Evolutionary conservation across 805 yeast genomes (phyloP).

Genomic region (Peterozyma xylosa): DNA sequence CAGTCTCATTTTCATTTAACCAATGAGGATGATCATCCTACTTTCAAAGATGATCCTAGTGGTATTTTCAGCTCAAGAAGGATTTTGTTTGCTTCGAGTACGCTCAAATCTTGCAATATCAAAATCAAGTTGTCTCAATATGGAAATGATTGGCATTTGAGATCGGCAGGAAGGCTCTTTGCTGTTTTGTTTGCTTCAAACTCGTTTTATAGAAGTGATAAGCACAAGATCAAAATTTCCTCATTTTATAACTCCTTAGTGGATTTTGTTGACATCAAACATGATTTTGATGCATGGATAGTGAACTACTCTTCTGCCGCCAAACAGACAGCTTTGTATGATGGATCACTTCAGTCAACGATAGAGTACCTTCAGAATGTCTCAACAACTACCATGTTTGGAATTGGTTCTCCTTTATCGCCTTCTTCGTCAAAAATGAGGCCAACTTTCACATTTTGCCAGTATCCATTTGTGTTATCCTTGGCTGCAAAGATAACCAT

Average conservation of each 20-base stretch:
- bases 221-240: slow-evolving; percentile 27
- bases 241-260: slow-evolving; percentile 72
- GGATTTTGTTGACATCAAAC: slow-evolving; percentile 67
- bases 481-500: slow-evolving; percentile 77
- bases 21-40: background rate
- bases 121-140: slow-evolving; percentile 52
- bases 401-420: slow-evolving; percentile 23
- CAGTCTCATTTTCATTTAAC: background rate
- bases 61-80: background rate
- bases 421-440: slow-evolving; percentile 13
- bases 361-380: slow-evolving; percentile 36
- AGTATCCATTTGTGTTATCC: slow-evolving; percentile 75
- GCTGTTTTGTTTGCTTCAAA: slow-evolving; percentile 52
- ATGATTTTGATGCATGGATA: slow-evolving; percentile 86
- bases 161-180: slow-evolving; percentile 55
- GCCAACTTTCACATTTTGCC: slow-evolving; percentile 56
- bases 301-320: slow-evolving; percentile 25
- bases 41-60: background rate
- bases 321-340: slow-evolving; percentile 1
- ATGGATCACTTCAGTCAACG: slow-evolving; percentile 27
- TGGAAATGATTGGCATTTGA: slow-evolving; percentile 76
- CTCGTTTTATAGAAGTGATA: slow-evolving; percentile 18
- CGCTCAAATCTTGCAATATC: slow-evolving; percentile 11
- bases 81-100: slow-evolving; percentile 3
- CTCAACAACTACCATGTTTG: slow-evolving; percentile 21